Evolutionary conservation across 805 yeast species (phyloP).

Genomic region (Cyberlindnera japonica): DNA sequence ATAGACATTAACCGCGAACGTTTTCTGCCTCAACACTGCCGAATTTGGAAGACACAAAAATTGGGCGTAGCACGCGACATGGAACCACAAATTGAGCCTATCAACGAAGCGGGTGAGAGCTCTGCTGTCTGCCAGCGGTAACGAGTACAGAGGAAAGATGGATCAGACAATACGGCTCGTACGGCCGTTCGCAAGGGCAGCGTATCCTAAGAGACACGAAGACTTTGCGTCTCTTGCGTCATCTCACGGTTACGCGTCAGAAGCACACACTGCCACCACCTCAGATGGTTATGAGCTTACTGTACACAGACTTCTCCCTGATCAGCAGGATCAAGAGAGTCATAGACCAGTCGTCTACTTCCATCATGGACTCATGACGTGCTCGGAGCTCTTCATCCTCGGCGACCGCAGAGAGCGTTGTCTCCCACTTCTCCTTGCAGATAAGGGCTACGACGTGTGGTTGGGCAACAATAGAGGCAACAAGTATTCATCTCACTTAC

Average conservation of each 20-base stretch:
- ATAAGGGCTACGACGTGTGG: constrained; percentile 91
- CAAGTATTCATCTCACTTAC: constrained; percentile 59
- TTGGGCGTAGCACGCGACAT: too few species aligned
- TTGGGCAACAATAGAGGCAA: constrained; percentile 91
- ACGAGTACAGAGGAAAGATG: too few species aligned
- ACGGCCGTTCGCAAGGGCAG: constrained; percentile 5
- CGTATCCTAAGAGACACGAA: constrained; percentile 5
- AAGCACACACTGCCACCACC: constrained; percentile 66
- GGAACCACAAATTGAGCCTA: too few species aligned
- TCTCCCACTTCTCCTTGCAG: constrained; percentile 71
- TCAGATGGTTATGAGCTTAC: constrained; percentile 67
- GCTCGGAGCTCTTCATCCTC: constrained; percentile 52
- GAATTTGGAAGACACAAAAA: too few species aligned
- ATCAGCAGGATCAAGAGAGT: constrained; percentile 1
- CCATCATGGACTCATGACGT: constrained; percentile 82
- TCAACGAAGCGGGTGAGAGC: too few species aligned
- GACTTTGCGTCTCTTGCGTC: constrained; percentile 7
- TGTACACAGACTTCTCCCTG: constrained; percentile 48
- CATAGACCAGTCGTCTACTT: constrained; percentile 54
- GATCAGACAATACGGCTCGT: constrained; percentile 1
- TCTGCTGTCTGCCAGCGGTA: too few species aligned
- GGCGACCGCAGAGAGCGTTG: constrained; percentile 45
- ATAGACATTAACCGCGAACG: too few species aligned
- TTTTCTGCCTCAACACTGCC: too few species aligned
- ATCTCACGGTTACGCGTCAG: constrained; percentile 60